Evolutionary conservation across 345 rosid species (phyloP), one percentile per base, ranked within the genome.

Genomic region (Ceriops zippeliana): DNA sequence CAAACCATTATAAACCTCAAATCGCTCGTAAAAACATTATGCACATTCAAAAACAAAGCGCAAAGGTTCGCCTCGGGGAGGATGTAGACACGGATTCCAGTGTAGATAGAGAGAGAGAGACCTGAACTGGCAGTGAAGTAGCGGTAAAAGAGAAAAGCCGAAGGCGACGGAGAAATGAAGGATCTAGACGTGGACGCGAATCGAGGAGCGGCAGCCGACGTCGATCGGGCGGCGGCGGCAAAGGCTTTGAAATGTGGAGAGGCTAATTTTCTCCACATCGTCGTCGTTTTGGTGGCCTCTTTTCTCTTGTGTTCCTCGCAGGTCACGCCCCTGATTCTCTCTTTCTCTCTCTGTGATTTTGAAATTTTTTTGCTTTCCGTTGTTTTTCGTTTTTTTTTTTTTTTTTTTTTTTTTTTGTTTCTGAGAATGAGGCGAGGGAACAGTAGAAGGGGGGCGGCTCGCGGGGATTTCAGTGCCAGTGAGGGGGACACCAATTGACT

Each of bases 241-340:
- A 89, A 90, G 88, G 90, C 77, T 86, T 81, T 90, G 78, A 93
- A 84, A 34, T 84, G 85, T 49, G 93, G 87, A 75, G 79, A 70
- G 56, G 76, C 74, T 76, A 82, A 65, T 80, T 90, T 83, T 82
- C 91, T 87, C 98, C 96, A 92, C 98, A 92, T 92, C 76, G 57
- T 83, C 66, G 70, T 37, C 54, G 65, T 57, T 22, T 60, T 51
- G 58, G 58, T 52, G 63, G 63, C 60, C 20, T 20, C 0, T 60
- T 65, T 65, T 65, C 60, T 73, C 70, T 56, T 59, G 58, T 73
- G 30, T 26, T 71, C 80, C 73, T 82, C 80, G 71, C 75, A 76
- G 88, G 86, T 85, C 78, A 24, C 88, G 46, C 79, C 75, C 42
- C 34, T 58, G 35, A 6, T 20, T 17, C 31, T 21, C 5, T 27